Evolutionary conservation across 2,329 filamentous ascomycete genomes (phyloP), one percentile per base, ranked within the genome.

Genomic region (Calycina herbarum): DNA sequence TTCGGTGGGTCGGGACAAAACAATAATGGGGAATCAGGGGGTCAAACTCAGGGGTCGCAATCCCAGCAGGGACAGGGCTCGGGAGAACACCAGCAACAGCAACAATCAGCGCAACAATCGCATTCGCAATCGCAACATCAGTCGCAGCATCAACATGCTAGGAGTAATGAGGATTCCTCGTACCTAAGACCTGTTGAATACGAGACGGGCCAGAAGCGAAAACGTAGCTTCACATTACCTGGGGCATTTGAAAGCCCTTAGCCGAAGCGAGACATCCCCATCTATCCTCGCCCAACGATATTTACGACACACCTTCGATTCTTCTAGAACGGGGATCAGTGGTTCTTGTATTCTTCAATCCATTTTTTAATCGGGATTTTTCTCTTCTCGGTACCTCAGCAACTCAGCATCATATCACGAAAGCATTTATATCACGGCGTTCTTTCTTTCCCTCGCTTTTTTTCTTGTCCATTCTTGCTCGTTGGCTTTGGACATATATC

Each of bases 151-250:
- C 48, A 54, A 24, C 68, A 73, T 60, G 59, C 56, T 51, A 69
- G 67, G 57, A 72, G 64, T 64, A 70, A 68, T 56, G 71, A 71
- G n/a, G 69, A 71, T 4, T 35, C 69, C 20, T 70, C 69, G 7
- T 73, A 72, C 59, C 61, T 75, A 42, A 64, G 71, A 56, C 64
- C 70, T 15, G 58, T 62, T 13, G 68, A 71, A 29, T 75, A 73
- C 42, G 73, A 74, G 40, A 68, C 68, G 8, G 69, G 68, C 27
- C 73, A 76, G 24, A 74, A 71, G 48, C 66, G 73, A 38, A 75
- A 72, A 64, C 68, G 73, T 54, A 74, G 72, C 59, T 75, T 73
- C 57, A 73, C 71, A 8, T 68, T 75, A 58, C 68, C 72, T 2
- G 68, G 66, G 24, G 38, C 61, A 24, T 74, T 71, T 64, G 71